Percentiles rank a stretch among this genome's conserved stretches.
phyloP scores from a whole-genome alignment of 768 basidiomycete genomes.

The Serendipita sp. region DNA sequence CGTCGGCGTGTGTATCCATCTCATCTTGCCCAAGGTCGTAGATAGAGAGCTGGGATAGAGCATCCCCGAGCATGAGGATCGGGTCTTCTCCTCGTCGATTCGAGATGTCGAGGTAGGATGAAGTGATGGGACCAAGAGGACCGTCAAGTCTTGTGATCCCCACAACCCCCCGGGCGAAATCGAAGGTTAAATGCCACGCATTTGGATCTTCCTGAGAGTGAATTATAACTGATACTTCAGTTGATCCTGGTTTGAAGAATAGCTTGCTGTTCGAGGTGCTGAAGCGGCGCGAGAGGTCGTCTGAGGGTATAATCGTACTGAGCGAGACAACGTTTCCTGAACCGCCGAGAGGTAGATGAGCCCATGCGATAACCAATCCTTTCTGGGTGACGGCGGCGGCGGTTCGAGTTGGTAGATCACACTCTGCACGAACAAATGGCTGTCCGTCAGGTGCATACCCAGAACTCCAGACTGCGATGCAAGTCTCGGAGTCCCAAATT shows the following conservation, averaged over 20 bases:
- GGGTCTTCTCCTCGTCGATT: not conserved
- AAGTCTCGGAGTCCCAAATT: conserved; percentile 52
- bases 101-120: conserved; percentile 18
- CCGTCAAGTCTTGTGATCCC: conserved; percentile 35
- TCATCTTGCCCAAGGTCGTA: not conserved
- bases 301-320: not conserved
- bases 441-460: not conserved
- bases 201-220: conserved; percentile 33
- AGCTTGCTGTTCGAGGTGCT: conserved; percentile 14
- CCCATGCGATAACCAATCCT: conserved; percentile 45
- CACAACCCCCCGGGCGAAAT: conserved; percentile 20
- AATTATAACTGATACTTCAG: conserved; percentile 22
- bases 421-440: conserved; percentile 15
- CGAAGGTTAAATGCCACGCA: conserved; percentile 37
- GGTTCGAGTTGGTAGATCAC: conserved; percentile 27
- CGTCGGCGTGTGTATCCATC: not conserved
- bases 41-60: conserved; percentile 4
- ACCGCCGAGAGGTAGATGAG: conserved; percentile 22
- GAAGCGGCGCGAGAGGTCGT: not conserved
- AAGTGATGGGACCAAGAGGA: conserved; percentile 35
- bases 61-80: not conserved
- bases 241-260: conserved; percentile 7
- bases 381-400: conserved; percentile 37
- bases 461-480: conserved; percentile 26
- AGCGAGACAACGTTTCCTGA: not conserved